Evolutionary conservation across 208 protist species (phyloP).

Genomic region (Trypanosoma caninum): DNA sequence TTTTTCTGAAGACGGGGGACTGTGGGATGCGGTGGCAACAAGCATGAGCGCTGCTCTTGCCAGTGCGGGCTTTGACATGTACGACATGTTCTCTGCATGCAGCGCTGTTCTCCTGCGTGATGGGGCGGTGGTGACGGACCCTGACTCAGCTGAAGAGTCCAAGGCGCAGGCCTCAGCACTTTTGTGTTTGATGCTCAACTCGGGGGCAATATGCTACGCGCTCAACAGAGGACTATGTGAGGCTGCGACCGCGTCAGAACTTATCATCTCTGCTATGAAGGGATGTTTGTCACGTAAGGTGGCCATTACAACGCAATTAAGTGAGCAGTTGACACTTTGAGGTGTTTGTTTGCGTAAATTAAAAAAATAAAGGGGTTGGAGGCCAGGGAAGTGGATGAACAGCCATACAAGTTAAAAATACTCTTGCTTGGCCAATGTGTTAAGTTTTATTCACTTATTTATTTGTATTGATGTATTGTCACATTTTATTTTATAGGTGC

Average conservation of each 20-base stretch:
- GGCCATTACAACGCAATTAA: slow-evolving; percentile 46
- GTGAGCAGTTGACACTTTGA: slow-evolving; percentile 7
- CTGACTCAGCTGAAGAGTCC: slow-evolving; percentile 40
- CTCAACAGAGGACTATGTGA: slow-evolving; percentile 61
- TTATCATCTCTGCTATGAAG: slow-evolving; percentile 44
- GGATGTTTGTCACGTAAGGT: slow-evolving; percentile 39
- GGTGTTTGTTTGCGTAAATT: neutral
- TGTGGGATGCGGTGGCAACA: slow-evolving; percentile 71
- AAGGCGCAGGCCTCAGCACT: slow-evolving; percentile 36
- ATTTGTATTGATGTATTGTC: no score
- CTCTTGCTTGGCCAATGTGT: no score
- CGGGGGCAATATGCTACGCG: slow-evolving; percentile 51
- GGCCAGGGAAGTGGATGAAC: neutral
- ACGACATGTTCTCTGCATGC: slow-evolving; percentile 69
- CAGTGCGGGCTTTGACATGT: slow-evolving; percentile 60
- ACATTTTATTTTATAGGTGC: no score
- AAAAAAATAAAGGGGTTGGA: neutral
- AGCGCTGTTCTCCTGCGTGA: slow-evolving; percentile 49
- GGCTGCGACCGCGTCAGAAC: slow-evolving; percentile 45
- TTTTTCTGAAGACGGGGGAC: slow-evolving; percentile 55
- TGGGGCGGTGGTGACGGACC: slow-evolving; percentile 56
- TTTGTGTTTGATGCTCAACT: slow-evolving; percentile 45
- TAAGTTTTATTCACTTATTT: no score
- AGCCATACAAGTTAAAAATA: no score
- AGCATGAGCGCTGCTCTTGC: slow-evolving; percentile 64